Percentiles rank a stretch among this genome's conserved stretches.
phyloP scores from a whole-genome alignment of 176 grass and related monocot genomes.

The sorghum (Sorghum bicolor) region DNA sequence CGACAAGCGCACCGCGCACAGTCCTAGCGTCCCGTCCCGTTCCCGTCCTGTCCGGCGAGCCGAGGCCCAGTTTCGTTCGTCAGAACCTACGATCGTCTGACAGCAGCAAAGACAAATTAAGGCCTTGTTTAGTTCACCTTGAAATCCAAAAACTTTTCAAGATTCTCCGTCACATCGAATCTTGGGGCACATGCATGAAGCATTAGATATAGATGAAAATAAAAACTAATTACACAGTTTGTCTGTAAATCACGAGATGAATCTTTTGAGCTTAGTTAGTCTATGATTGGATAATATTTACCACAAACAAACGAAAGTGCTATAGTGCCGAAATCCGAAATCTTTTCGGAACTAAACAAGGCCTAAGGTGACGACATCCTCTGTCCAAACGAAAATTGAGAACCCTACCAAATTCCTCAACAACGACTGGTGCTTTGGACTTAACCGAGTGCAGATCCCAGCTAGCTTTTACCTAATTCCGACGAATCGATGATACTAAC shows the following conservation, averaged over 20 bases:
- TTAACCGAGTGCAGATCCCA: constrained; percentile 12
- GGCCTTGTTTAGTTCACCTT: too few relatives aligned
- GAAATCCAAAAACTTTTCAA: too few relatives aligned
- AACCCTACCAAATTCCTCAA: constrained; percentile 15
- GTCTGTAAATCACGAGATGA: too few relatives aligned
- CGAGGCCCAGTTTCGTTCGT: constrained; percentile 28
- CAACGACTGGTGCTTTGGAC: constrained; percentile 27
- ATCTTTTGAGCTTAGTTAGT: too few relatives aligned
- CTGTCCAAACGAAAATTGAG: background rate
- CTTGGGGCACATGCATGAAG: too few relatives aligned
- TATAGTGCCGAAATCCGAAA: too few relatives aligned
- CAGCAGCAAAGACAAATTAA: constrained; percentile 15
- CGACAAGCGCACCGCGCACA: background rate
- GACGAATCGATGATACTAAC: constrained; percentile 11
- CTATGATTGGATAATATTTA: too few relatives aligned
- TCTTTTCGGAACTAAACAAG: too few relatives aligned
- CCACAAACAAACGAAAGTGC: too few relatives aligned
- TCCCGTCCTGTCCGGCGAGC: background rate
- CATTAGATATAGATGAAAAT: too few relatives aligned
- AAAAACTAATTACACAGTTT: too few relatives aligned
- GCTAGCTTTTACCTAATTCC: constrained; percentile 28
- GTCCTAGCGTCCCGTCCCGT: background rate
- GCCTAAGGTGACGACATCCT: background rate
- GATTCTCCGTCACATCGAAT: too few relatives aligned
- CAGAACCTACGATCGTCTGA: constrained; percentile 37